phyloP scores from a whole-genome alignment of 768 basidiomycete species.

The Leccinum arenicola region DNA sequence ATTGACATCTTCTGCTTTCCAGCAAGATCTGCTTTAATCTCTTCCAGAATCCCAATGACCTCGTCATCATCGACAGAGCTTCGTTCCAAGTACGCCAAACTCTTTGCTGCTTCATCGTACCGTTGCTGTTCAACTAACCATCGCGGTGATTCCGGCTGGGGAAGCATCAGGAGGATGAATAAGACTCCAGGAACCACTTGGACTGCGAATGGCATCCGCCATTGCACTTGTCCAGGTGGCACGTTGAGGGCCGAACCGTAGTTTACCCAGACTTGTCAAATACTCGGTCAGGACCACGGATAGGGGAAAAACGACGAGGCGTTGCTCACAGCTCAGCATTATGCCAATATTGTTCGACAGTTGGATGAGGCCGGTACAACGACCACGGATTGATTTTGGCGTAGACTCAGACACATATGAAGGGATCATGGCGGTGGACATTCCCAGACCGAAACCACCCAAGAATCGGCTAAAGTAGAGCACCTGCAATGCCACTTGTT shows the following conservation, averaged over 20 bases:
- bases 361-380: slow-evolving; percentile 47
- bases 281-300: slow-evolving; percentile 1
- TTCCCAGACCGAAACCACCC: slow-evolving; percentile 60
- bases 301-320: neutral
- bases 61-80: slow-evolving; percentile 32
- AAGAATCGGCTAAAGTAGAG: slow-evolving; percentile 54
- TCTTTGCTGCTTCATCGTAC: slow-evolving; percentile 39
- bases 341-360: slow-evolving; percentile 29
- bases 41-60: slow-evolving; percentile 39
- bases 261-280: slow-evolving; percentile 45
- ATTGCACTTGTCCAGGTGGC: slow-evolving; percentile 40
- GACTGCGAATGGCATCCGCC: slow-evolving; percentile 51
- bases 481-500: slow-evolving; percentile 33
- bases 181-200: slow-evolving; percentile 53
- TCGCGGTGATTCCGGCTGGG: slow-evolving; percentile 56
- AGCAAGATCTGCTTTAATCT: slow-evolving; percentile 47
- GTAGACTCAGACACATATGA: slow-evolving; percentile 51
- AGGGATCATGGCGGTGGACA: slow-evolving; percentile 48
- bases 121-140: slow-evolving; percentile 49
- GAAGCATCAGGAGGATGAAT: slow-evolving; percentile 44
- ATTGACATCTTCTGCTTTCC: slow-evolving; percentile 39
- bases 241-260: slow-evolving; percentile 39
- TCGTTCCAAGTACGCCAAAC: slow-evolving; percentile 37
- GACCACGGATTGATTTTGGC: slow-evolving; percentile 46
- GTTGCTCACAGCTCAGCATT: slow-evolving; percentile 34